A percentile compares a stretch with the other conserved stretches of the same genome.
These are phyloP conservation scores for Malus hybrid DNA, from an alignment of 331 rosid genomes.

Conservation along the genomic window DNA sequence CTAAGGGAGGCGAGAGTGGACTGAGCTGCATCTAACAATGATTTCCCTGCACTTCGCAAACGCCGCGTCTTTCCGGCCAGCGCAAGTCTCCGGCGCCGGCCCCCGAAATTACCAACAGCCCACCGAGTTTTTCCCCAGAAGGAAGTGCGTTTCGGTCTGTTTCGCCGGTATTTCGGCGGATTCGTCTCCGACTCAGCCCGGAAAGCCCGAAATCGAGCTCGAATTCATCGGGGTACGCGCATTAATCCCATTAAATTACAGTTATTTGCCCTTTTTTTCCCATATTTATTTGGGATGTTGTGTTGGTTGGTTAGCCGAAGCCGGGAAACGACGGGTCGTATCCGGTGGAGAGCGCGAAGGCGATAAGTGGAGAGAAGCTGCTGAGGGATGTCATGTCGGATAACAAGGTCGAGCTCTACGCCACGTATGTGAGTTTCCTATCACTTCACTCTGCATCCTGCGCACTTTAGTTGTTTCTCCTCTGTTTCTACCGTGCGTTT, in stretches of 20 bases:
- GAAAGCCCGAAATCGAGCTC: conserved; percentile 46
- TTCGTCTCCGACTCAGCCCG: conserved; percentile 16
- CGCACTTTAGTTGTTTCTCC: neutral
- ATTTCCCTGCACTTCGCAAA: conserved; percentile 38
- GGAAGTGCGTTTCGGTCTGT: conserved; percentile 18
- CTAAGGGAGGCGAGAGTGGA: too few relatives aligned
- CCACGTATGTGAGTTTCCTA: conserved; percentile 69
- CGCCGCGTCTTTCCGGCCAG: conserved; percentile 25
- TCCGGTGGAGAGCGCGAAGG: conserved; percentile 48
- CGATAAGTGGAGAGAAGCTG: conserved; percentile 46
- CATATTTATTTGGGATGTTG: neutral
- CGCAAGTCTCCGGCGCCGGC: conserved; percentile 14
- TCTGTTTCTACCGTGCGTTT: too few relatives aligned
- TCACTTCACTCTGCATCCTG: neutral
- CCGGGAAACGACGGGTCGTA: conserved; percentile 53
- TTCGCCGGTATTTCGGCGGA: conserved; percentile 28
- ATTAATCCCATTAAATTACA: neutral
- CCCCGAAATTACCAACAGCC: neutral
- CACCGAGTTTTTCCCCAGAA: neutral
- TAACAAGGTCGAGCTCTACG: conserved; percentile 80
- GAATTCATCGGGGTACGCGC: conserved; percentile 61
- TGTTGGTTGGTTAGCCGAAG: conserved; percentile 46
- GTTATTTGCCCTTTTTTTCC: neutral
- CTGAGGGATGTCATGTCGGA: conserved; percentile 72
- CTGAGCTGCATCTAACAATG: conserved; percentile 20